Base-by-base conservation (phyloP, 2,329 filamentous ascomycete genomes). In the Colletotrichum destructivum region DNA sequence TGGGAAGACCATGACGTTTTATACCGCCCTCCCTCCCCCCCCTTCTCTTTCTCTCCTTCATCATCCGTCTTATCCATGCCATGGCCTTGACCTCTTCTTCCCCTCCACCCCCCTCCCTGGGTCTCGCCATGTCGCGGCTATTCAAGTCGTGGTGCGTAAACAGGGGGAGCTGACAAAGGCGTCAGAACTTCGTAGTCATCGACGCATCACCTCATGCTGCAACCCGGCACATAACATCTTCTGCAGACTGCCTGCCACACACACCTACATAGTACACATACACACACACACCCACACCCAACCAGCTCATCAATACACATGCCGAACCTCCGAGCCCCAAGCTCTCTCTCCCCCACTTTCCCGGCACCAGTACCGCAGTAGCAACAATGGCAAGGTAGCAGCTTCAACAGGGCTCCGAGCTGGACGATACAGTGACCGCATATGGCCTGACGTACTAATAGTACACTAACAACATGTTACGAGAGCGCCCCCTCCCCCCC, bases 301-400 rank as follows among this genome's bases (percentile, higher is more conserved):
- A 51, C 49, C 42, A 62, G 38, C 42, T 13, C 65, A 51, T 59
- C 54, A 47, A 44, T 46, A 47, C 38, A 64, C 65, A 72, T 69
- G 59, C 69, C 69, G 69, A 72, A 72, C 65, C 69, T 46, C 69
- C 69, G 69, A 72, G 47, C 31, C 47, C 46, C 52, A 49, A 63
- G 65, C 69, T 69, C 46, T 31, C 40, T 56, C 23, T n/a, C 63
- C 69, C 59, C 60, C 52, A 54, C 31, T 35, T 35, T 35, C 31
- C 31, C 31, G 31, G 31, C 31, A 35, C 31, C 31, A 35, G 31
- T 35, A 35, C 65, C 69, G 65, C 69, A 23, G 26, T 16, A 46
- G 67, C 47, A 44, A 9, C 62, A 59, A 65, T 59, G 46, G 55
- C 62, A 70, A 49, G 62, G 67, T 60, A 66, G 55, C 15, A 62